Evolutionary conservation across 306 rosid species (phyloP).

Genomic region (Quercus parvula): DNA sequence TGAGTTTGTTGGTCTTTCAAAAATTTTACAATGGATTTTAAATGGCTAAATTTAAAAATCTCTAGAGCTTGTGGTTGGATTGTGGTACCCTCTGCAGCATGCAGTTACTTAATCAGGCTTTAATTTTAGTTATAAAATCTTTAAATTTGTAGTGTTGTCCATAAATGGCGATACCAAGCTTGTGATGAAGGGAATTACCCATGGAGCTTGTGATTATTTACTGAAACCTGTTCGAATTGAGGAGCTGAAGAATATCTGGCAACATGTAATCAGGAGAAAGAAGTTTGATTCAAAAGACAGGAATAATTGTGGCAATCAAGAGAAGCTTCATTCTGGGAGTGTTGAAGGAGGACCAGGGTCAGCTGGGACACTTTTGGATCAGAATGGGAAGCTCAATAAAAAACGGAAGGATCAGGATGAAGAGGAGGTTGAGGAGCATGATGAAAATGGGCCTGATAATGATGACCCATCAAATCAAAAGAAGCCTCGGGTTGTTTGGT

Average conservation of each 20-base stretch:
- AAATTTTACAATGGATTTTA: not conserved
- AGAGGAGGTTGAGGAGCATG: constrained; percentile 70
- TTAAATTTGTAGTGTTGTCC: constrained; percentile 72
- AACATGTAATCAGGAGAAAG: constrained; percentile 88
- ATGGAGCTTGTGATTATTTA: constrained; percentile 97
- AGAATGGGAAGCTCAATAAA: constrained; percentile 57
- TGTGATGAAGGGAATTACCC: constrained; percentile 97
- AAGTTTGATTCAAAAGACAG: constrained; percentile 70
- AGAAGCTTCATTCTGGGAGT: constrained; percentile 31
- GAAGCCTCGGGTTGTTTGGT: constrained; percentile 99
- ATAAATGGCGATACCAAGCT: constrained; percentile 75
- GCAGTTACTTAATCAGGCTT: not conserved
- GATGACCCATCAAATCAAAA: constrained; percentile 81
- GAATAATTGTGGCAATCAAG: constrained; percentile 42
- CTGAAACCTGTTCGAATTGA: constrained; percentile 91
- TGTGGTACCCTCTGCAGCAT: not conserved
- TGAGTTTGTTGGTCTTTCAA: not conserved
- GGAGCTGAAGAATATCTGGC: constrained; percentile 98
- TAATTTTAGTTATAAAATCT: not conserved
- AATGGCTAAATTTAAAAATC: not conserved
- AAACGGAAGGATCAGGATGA: constrained; percentile 83
- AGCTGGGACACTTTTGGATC: constrained; percentile 48
- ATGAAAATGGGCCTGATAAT: constrained; percentile 53
- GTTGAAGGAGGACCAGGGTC: constrained; percentile 41
- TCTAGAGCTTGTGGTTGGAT: not conserved